These are phyloP conservation scores for Aphanomyces cochlioides DNA, from an alignment of 352 stramenopile species.

Conservation along the genomic window DNA sequence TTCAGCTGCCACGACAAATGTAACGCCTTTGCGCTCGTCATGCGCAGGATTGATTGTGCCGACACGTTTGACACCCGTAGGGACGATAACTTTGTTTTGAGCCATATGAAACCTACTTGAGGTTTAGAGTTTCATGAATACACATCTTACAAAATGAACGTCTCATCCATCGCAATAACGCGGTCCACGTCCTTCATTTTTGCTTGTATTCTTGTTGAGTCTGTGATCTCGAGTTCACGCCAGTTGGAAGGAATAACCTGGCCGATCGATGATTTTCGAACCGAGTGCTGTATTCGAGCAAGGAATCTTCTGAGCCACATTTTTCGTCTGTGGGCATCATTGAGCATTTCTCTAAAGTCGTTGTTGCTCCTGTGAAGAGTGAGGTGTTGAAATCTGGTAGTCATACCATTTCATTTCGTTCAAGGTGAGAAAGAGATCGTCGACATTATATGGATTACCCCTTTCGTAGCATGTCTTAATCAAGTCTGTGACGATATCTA, in stretches of 20 bases:
- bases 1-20: neutral
- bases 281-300: neutral
- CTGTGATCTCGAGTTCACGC: neutral
- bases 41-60: neutral
- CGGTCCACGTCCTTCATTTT: neutral
- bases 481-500: no score
- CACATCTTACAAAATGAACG: neutral
- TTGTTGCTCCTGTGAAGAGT: neutral
- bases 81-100: neutral
- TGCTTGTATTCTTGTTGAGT: neutral
- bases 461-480: no score
- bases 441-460: no score
- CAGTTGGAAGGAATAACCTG: constrained; percentile 4
- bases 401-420: no score
- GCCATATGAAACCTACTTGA: neutral
- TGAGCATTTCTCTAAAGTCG: neutral
- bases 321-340: neutral
- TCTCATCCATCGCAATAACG: neutral
- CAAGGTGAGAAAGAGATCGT: no score
- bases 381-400: no score
- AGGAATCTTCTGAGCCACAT: neutral
- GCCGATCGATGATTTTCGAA: neutral
- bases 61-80: neutral
- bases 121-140: neutral
- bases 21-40: neutral